Evolutionary conservation across 495 filamentous ascomycete species (phyloP), one percentile per base, ranked within the genome.

Genomic region (Penicillium pulvis): DNA sequence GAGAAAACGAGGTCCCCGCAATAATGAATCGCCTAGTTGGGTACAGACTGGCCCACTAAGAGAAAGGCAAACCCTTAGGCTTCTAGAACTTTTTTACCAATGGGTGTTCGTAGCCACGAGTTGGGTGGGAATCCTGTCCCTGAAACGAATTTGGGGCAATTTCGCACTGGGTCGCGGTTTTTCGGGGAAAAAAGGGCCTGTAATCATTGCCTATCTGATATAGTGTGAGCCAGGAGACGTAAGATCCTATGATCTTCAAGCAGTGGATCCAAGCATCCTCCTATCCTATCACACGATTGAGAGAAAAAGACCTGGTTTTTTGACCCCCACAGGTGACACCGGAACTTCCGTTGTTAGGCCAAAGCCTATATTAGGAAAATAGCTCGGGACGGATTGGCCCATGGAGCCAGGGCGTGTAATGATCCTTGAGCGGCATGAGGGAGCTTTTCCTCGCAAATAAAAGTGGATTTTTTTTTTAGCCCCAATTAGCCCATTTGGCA

Each of bases 341-440:
- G 60, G 56, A 50, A 36, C 44, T 31, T 58, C 57, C 55, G 54
- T 60, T 51, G 24, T 59, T 56, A 58, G 55, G 39, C 52, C 39
- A 46, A 63, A 55, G 56, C 43, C 58, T 58, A 64, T 46, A 50
- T 46, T n/a, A 46, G 44, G 54, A 36, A 52, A 33, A 54, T n/a
- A 59, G 53, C 60, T 63, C 50, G 59, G 51, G 42, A 53, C 48
- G 48, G 47, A 49, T 56, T 55, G 60, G 43, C 26, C 53, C 60
- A 53, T 52, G 61, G 64, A 49, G 64, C 57, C 61, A 67, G 52
- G 60, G 55, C 52, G 60, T 55, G 52, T 66, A 65, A 58, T 64
- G 60, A 67, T 67, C 64, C 61, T 61, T 59, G 60, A 59, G 52
- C 55, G 39, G 55, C 20, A 56, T 19, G 55, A 35, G 55, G 43